Evolutionary conservation across 1,139 yeast species (phyloP), one percentile per base, ranked within the genome.

Genomic region (Hansenula lynferdii): DNA sequence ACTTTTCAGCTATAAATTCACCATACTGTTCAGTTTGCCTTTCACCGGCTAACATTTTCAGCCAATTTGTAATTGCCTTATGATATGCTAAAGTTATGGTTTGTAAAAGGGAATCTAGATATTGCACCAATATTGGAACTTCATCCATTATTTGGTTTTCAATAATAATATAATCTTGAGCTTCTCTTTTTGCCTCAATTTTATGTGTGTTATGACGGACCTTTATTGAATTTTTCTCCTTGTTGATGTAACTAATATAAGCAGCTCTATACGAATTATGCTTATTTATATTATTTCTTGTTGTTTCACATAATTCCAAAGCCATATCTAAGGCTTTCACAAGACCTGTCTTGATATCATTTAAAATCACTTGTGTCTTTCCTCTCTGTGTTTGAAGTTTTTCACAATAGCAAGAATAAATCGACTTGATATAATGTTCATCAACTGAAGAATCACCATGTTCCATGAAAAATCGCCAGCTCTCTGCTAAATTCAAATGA

Each of bases 201-300:
- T 53, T 36, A 51, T 56, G 43, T 51, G 60, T 40, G 51, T 49
- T n/a, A 51, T 41, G 51, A 47, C 1, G 48, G 1, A 15, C 10
- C 16, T 20, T 21, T 2, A 15, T 4, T n/a, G n/a, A 11, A 16
- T 11, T 4, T 5, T 23, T 31, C 5, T 31, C 34, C 4, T 23
- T 31, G 9, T 41, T 55, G 56, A 51, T 37, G 20, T 50, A 51
- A 39, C 45, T 51, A n/a, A 56, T 50, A 38, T 61, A 64, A 14
- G 65, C 64, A 14, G 51, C 56, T 42, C 61, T 56, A 36, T 60
- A 42, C 1, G 48, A 35, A 20, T 53, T 53, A 18, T 62, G 54
- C 39, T 56, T 61, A 38, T 54, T 55, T n/a, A 63, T 45, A 22
- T 50, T 51, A 3, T 36, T 30, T 37, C 48, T 49, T 0, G 59